These are phyloP conservation scores for Trametes maxima DNA, from an alignment of 768 basidiomycete genomes.

Conservation along the genomic window DNA sequence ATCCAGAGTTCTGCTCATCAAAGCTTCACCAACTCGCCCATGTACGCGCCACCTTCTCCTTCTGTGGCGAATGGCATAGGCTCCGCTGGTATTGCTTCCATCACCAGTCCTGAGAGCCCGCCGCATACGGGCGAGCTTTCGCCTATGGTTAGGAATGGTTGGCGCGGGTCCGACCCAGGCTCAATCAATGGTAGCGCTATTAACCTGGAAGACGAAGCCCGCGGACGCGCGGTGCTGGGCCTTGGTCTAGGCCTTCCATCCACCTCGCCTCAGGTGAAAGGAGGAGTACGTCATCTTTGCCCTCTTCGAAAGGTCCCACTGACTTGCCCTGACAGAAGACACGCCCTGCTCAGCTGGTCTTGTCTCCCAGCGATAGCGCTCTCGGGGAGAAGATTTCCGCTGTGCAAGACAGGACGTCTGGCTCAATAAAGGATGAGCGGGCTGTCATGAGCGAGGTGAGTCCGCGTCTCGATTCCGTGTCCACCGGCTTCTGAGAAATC, in stretches of 20 bases:
- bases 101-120: conserved; percentile 39
- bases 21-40: conserved; percentile 19
- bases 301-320: conserved; percentile 13
- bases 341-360: conserved; percentile 52
- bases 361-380: conserved; percentile 66
- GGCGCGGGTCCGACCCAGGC: conserved; percentile 28
- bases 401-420: conserved; percentile 30
- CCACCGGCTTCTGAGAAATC: background rate
- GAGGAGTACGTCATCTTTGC: conserved; percentile 13
- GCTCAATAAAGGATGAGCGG: conserved; percentile 54
- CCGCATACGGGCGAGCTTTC: conserved; percentile 26
- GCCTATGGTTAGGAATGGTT: conserved; percentile 17
- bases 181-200: conserved; percentile 12
- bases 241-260: conserved; percentile 36
- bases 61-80: conserved; percentile 11
- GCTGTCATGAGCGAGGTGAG: conserved; percentile 70
- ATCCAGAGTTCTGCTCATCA: conserved; percentile 40
- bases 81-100: conserved; percentile 24
- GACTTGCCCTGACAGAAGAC: conserved; percentile 37
- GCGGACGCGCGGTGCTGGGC: conserved; percentile 26
- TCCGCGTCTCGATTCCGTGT: conserved; percentile 12
- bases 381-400: conserved; percentile 47
- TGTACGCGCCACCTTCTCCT: conserved; percentile 20
- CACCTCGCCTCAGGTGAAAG: conserved; percentile 14
- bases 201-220: conserved; percentile 15